Conservation (phyloP, 2,329 filamentous ascomycete species). For the Fusarium sp. region DNA sequence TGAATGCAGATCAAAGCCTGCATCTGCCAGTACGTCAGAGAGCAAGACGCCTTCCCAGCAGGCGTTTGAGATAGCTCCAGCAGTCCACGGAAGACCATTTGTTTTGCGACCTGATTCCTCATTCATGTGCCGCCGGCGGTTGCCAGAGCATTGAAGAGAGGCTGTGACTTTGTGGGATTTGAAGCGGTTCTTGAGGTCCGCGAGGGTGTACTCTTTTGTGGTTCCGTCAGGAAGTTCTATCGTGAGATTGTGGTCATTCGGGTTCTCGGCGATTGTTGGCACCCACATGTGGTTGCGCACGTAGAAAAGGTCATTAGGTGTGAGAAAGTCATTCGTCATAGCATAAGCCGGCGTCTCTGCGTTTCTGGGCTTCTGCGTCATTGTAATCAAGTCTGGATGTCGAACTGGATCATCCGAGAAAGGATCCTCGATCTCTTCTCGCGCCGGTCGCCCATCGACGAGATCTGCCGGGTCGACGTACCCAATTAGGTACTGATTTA, state of each 20-base stretch:
- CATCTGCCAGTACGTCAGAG: slow-evolving; percentile 65
- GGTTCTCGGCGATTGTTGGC: slow-evolving; percentile 54
- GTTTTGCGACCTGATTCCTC: slow-evolving; percentile 54
- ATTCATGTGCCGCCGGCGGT: slow-evolving; percentile 69
- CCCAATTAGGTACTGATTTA: slow-evolving; percentile 72
- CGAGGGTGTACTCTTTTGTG: slow-evolving; percentile 61
- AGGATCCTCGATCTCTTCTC: slow-evolving; percentile 67
- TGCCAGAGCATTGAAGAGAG: slow-evolving; percentile 69
- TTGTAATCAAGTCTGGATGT: slow-evolving; percentile 60
- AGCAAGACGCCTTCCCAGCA: slow-evolving; percentile 67
- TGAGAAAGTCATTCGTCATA: slow-evolving; percentile 61
- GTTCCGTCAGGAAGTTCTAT: slow-evolving; percentile 67
- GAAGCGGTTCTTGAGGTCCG: slow-evolving; percentile 64
- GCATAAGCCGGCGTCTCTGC: slow-evolving; percentile 65
- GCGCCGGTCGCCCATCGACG: slow-evolving; percentile 63
- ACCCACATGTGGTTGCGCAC: slow-evolving; percentile 74
- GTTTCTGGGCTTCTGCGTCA: slow-evolving; percentile 67
- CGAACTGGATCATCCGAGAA: slow-evolving; percentile 64
- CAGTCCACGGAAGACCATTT: slow-evolving; percentile 68
- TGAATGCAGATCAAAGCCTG: slow-evolving; percentile 58
- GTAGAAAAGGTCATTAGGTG: slow-evolving; percentile 66
- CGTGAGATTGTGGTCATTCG: slow-evolving; percentile 57
- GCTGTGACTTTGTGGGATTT: slow-evolving; percentile 61
- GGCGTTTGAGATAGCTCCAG: slow-evolving; percentile 69
- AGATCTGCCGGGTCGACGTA: slow-evolving; percentile 68